Evolutionary conservation across 768 basidiomycete genomes (phyloP).

Genomic region (Boletus vermiculosoides): DNA sequence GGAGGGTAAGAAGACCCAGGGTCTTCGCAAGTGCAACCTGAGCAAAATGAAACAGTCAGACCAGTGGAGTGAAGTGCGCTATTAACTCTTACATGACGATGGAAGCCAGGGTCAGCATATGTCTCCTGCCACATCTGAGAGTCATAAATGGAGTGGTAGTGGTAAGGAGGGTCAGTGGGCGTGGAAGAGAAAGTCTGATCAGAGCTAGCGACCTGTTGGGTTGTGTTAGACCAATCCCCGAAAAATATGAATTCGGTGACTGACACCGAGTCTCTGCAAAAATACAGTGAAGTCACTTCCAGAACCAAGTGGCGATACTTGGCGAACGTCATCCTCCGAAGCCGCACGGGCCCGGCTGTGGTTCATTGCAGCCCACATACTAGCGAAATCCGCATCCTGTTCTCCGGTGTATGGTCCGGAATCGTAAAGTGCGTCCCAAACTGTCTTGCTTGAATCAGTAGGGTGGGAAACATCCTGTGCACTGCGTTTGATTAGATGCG

Average conservation of each 20-base stretch:
- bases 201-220: conserved; percentile 33
- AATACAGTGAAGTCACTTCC: conserved; percentile 93
- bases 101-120: conserved; percentile 74
- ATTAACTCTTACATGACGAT: conserved; percentile 54
- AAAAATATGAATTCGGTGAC: conserved; percentile 16
- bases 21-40: conserved; percentile 66
- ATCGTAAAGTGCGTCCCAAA: conserved; percentile 61
- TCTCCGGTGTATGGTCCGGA: conserved; percentile 47
- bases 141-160: conserved; percentile 77
- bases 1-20: conserved; percentile 58
- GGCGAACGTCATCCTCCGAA: conserved; percentile 36
- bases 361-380: conserved; percentile 39
- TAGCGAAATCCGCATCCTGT: conserved; percentile 44
- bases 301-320: conserved; percentile 64
- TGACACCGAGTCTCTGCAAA: conserved; percentile 71
- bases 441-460: conserved; percentile 44
- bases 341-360: conserved; percentile 8
- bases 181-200: conserved; percentile 32
- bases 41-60: background rate
- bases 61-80: background rate
- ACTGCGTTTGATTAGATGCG: conserved; percentile 51
- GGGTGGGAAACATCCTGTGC: conserved; percentile 60
- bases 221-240: background rate
- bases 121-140: conserved; percentile 66
- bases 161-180: conserved; percentile 59